Evolutionary conservation across 2,329 filamentous ascomycete genomes (phyloP).

Genomic region (Bipolaris cookei): DNA sequence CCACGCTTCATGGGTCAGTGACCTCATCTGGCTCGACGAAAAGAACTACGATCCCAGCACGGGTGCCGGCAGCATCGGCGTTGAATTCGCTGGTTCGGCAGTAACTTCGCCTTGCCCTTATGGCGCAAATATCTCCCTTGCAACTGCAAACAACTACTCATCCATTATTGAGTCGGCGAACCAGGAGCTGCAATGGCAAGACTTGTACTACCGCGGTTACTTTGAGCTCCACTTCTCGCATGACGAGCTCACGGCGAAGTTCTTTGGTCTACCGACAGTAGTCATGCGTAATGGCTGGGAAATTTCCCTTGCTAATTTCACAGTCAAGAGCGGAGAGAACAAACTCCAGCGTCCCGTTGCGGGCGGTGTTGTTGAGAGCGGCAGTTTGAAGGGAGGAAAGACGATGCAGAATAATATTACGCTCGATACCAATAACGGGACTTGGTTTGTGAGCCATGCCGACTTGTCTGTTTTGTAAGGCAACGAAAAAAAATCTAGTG

Average conservation of each 20-base stretch:
- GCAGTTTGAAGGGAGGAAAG: conserved; percentile 60
- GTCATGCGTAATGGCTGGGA: conserved; percentile 67
- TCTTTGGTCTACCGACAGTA: conserved; percentile 68
- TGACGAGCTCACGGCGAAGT: conserved; percentile 66
- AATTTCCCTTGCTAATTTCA: conserved; percentile 72
- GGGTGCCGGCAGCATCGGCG: conserved; percentile 53
- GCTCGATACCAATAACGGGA: conserved; percentile 43
- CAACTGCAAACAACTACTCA: conserved; percentile 55
- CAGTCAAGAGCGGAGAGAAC: conserved; percentile 67
- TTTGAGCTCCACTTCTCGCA: conserved; percentile 65
- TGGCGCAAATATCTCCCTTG: conserved; percentile 65
- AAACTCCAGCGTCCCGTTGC: conserved; percentile 59
- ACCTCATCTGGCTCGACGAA: conserved; percentile 55
- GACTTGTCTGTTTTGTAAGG: conserved; percentile 32
- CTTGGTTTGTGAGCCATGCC: conserved; percentile 43
- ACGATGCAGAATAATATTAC: conserved; percentile 44
- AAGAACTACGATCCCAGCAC: conserved; percentile 49
- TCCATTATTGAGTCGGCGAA: conserved; percentile 55
- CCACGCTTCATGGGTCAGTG: conserved; percentile 66
- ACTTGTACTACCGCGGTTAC: conserved; percentile 76
- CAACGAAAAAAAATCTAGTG: background rate
- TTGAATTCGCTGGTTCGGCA: conserved; percentile 67
- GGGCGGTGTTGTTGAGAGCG: conserved; percentile 61
- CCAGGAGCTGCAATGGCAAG: conserved; percentile 73
- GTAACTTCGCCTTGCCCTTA: conserved; percentile 66